A percentile compares a stretch with the other conserved stretches of the same genome.
phyloP scores from a whole-genome alignment of 192 early-diverging fungal genomes.

The Backusella tarrabulga region DNA sequence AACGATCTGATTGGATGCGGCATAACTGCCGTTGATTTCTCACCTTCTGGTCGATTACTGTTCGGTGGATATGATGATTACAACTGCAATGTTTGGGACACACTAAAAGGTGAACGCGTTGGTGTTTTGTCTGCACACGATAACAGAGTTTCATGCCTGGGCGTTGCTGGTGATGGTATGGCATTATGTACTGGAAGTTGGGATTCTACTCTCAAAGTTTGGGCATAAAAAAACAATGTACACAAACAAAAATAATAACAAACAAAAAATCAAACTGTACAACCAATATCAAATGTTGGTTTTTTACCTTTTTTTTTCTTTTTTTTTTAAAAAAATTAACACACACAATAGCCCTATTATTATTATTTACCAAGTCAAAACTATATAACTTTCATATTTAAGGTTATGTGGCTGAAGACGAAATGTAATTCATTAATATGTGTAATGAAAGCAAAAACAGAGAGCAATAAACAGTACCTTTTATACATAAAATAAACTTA shows the following conservation, averaged over 20 bases:
- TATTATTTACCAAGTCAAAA: neutral
- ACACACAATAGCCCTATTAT: neutral
- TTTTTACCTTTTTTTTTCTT: neutral
- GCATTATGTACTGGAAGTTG: conserved; percentile 98
- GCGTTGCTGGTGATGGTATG: conserved; percentile 96
- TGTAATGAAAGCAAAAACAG: neutral
- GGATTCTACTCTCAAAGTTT: conserved; percentile 96
- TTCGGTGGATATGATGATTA: conserved; percentile 99
- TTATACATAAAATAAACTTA: neutral
- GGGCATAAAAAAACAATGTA: conserved; percentile 22
- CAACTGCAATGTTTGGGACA: conserved; percentile 99
- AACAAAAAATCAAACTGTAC: neutral
- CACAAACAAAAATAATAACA: neutral
- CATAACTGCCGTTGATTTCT: conserved; percentile 97
- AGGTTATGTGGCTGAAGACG: neutral
- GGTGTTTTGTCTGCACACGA: conserved; percentile 93
- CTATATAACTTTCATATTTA: neutral
- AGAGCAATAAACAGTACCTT: neutral
- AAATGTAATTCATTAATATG: neutral
- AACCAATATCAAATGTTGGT: neutral
- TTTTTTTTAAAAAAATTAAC: neutral
- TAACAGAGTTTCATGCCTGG: conserved; percentile 95
- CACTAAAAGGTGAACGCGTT: conserved; percentile 92
- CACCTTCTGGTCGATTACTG: conserved; percentile 90
- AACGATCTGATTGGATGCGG: conserved; percentile 98